A percentile compares a stretch with the other conserved stretches of the same genome.
These are phyloP conservation scores for Jatropha podagrica DNA, from an alignment of 441 rosid genomes.

Conservation along the genomic window DNA sequence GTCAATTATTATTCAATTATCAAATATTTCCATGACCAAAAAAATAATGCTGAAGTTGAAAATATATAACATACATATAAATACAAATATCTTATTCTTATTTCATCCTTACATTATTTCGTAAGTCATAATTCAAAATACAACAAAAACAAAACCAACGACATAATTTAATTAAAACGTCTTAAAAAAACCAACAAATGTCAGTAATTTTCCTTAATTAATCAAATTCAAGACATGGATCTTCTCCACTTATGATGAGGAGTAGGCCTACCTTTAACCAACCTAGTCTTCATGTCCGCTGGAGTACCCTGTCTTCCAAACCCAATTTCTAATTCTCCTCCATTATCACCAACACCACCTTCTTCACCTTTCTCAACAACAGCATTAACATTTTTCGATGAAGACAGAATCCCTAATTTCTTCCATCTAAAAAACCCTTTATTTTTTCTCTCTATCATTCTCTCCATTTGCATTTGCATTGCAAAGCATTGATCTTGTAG, in stretches of 20 bases:
- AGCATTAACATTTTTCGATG: conserved; percentile 37
- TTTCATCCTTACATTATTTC: not conserved
- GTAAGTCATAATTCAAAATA: not conserved
- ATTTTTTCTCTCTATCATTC: conserved; percentile 50
- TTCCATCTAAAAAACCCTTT: conserved; percentile 67
- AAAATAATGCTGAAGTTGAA: no score
- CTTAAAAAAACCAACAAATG: not conserved
- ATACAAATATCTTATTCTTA: no score
- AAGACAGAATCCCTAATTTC: conserved; percentile 53
- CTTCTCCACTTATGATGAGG: conserved; percentile 54
- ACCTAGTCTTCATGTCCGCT: conserved; percentile 53
- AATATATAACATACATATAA: no score
- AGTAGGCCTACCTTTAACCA: conserved; percentile 43
- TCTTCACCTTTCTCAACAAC: conserved; percentile 39
- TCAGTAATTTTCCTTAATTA: not conserved
- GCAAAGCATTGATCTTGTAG: conserved; percentile 52
- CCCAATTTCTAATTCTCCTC: conserved; percentile 29
- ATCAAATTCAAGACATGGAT: conserved; percentile 49
- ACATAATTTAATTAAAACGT: not conserved
- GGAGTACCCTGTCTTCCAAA: conserved; percentile 52
- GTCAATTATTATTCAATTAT: no score
- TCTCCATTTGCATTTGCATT: conserved; percentile 63
- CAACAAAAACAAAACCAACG: not conserved
- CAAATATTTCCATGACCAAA: no score
- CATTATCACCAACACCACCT: conserved; percentile 19